A percentile compares a stretch with the other conserved stretches of the same genome.
These are phyloP conservation scores for Sporothrix dimorphospora DNA, from an alignment of 2,329 filamentous ascomycete genomes.

Conservation along the genomic window DNA sequence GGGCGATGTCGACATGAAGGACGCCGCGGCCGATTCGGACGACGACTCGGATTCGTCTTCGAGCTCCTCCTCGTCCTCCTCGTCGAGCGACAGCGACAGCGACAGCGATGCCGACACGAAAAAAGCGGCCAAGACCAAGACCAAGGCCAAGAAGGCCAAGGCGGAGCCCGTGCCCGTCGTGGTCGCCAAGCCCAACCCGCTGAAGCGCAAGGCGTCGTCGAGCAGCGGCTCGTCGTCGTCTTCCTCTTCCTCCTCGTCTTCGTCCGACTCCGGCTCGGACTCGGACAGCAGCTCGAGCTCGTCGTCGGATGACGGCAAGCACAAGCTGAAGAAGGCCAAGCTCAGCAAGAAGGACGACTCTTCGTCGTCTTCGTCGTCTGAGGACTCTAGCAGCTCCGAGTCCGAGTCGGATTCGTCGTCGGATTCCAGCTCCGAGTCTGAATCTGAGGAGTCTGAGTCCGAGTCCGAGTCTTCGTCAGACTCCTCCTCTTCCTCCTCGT, in stretches of 20 bases:
- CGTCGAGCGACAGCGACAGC: constrained; percentile 33
- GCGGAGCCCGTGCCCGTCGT: constrained; percentile 19
- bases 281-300: constrained; percentile 21
- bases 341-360: constrained; percentile 27
- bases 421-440: background rate
- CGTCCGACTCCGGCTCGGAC: constrained; percentile 40
- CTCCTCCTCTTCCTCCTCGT: background rate
- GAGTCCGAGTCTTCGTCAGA: constrained; percentile 36
- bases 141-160: constrained; percentile 37
- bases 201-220: constrained; percentile 59
- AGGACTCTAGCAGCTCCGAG: background rate
- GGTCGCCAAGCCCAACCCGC: constrained; percentile 44
- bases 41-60: constrained; percentile 37
- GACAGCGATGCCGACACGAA: constrained; percentile 42
- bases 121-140: constrained; percentile 37
- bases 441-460: background rate
- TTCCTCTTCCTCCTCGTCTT: constrained; percentile 43
- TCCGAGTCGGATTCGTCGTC: constrained; percentile 36
- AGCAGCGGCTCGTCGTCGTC: constrained; percentile 45
- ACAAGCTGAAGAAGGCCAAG: constrained; percentile 36
- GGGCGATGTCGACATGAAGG: constrained; percentile 33
- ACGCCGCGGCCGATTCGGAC: constrained; percentile 36
- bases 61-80: constrained; percentile 33
- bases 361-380: constrained; percentile 19
- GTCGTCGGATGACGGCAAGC: constrained; percentile 30